Evolutionary conservation across 768 basidiomycete genomes (phyloP).

Genomic region (Chiua virens): DNA sequence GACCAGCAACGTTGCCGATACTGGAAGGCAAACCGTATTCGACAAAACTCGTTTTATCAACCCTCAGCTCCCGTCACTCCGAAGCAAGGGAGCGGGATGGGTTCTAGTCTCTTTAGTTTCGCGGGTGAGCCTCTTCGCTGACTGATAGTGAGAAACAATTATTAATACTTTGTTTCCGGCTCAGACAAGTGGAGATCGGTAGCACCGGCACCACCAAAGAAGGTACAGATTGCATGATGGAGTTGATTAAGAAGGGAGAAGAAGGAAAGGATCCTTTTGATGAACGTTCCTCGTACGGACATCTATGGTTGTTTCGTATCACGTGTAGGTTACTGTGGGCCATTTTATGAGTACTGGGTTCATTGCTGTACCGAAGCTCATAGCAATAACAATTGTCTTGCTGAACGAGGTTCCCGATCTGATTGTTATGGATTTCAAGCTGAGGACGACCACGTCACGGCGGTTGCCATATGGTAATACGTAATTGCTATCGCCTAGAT

Average conservation of each 20-base stretch:
- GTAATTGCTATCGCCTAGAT: no score
- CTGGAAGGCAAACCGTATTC: slow-evolving; percentile 31
- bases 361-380: no score
- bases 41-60: slow-evolving; percentile 31
- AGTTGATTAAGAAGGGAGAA: not conserved
- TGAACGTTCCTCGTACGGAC: not conserved
- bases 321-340: not conserved
- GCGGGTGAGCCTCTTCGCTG: slow-evolving; percentile 14
- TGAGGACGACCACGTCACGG: no score
- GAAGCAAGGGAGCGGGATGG: slow-evolving; percentile 11
- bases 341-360: not conserved
- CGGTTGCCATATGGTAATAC: no score
- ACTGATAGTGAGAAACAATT: not conserved
- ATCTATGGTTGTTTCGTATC: not conserved
- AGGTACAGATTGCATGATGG: slow-evolving; percentile 18
- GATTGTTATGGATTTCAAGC: no score
- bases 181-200: slow-evolving; percentile 28
- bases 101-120: slow-evolving; percentile 20
- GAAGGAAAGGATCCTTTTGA: not conserved
- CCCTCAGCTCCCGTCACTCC: slow-evolving; percentile 12
- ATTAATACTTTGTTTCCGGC: not conserved
- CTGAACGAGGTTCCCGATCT: no score
- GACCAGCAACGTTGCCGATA: slow-evolving; percentile 29
- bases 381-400: no score
- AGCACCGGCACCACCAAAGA: slow-evolving; percentile 17